phyloP scores from a whole-genome alignment of 179 eudicot species.

The Corrigiola litoralis region DNA sequence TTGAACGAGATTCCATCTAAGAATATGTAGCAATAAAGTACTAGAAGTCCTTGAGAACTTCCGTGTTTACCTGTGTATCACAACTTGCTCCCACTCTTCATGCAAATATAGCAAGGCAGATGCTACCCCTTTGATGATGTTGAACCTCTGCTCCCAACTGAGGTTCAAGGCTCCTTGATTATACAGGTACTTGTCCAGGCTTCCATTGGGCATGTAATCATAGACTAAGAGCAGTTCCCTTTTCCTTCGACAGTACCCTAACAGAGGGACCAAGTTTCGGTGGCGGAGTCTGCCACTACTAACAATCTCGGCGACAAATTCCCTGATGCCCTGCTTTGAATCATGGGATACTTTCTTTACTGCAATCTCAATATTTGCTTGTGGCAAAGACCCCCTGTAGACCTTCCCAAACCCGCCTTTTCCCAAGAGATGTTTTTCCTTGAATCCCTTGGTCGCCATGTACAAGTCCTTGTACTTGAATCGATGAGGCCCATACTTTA shows the following conservation, averaged over 20 bases:
- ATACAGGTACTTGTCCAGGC: conserved; percentile 13
- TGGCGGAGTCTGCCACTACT: conserved; percentile 18
- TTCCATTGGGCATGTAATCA: conserved; percentile 16
- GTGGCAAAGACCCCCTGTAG: conserved; percentile 6
- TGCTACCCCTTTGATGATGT: conserved; percentile 15
- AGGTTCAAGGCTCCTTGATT: not conserved
- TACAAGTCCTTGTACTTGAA: conserved; percentile 32
- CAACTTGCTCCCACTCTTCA: conserved; percentile 18
- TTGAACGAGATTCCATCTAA: too few species aligned
- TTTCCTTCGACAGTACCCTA: conserved; percentile 18
- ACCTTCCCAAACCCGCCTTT: conserved; percentile 20
- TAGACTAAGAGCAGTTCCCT: conserved; percentile 8
- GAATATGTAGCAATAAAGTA: too few species aligned
- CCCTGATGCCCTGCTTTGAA: conserved; percentile 17
- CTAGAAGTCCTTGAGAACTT: too few species aligned
- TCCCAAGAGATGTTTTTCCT: conserved; percentile 17
- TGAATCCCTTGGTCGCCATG: conserved; percentile 31
- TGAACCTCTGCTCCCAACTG: conserved; percentile 16
- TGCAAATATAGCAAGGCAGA: conserved; percentile 13
- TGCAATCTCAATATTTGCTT: conserved; percentile 4
- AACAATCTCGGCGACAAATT: conserved; percentile 22
- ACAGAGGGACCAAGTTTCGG: conserved; percentile 8
- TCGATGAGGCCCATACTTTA: conserved; percentile 30
- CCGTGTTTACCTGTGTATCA: conserved; percentile 5
- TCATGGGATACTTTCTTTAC: conserved; percentile 19